These are phyloP conservation scores for Blastobotrys peoriensis DNA, from an alignment of 805 yeast species.

Conservation along the genomic window DNA sequence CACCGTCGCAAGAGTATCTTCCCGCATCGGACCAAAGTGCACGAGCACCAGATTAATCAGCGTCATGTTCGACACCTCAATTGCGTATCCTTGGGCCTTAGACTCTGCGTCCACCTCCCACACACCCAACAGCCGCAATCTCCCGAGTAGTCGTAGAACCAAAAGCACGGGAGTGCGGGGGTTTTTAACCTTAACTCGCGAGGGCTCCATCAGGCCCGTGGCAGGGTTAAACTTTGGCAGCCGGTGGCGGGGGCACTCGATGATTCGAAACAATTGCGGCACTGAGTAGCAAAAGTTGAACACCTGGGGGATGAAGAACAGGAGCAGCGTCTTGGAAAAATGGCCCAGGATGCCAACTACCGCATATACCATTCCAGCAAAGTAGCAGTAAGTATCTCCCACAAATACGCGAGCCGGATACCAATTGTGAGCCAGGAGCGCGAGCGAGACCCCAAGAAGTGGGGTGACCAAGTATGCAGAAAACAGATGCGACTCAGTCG, in stretches of 20 bases:
- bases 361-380: constrained; percentile 98
- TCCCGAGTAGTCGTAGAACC: constrained; percentile 43
- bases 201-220: constrained; percentile 73
- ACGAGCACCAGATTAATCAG: constrained; percentile 77
- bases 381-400: constrained; percentile 97
- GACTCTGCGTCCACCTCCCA: constrained; percentile 24
- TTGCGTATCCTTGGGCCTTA: constrained; percentile 21
- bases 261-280: constrained; percentile 83
- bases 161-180: constrained; percentile 17
- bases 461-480: constrained; percentile 79
- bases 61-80: constrained; percentile 73
- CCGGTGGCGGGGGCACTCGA: constrained; percentile 95
- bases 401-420: constrained; percentile 92
- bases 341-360: constrained; percentile 95
- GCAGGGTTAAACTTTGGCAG: constrained; percentile 67
- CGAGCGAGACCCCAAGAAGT: constrained; percentile 76
- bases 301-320: constrained; percentile 87
- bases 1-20: constrained; percentile 61
- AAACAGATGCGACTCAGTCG: constrained; percentile 76
- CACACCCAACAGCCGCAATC: constrained; percentile 44
- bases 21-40: constrained; percentile 86
- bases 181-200: constrained; percentile 34
- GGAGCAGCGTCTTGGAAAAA: constrained; percentile 83
- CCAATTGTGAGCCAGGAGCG: constrained; percentile 73
- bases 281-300: constrained; percentile 81